Conservation (phyloP, 2,329 filamentous ascomycete genomes). For the Neobulgaria alba region DNA sequence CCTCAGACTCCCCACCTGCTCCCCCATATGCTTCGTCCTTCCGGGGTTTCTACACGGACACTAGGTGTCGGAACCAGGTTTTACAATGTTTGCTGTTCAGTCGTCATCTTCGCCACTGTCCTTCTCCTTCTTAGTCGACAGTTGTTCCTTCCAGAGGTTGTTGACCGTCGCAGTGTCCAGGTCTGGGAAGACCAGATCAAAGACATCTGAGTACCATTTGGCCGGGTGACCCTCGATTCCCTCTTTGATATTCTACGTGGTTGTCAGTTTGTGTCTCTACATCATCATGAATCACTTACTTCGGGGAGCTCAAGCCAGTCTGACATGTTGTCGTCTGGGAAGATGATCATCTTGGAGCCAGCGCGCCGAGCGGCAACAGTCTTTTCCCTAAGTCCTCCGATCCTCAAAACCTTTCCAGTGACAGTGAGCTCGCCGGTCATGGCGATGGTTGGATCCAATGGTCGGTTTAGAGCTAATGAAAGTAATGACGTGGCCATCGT, state of each 20-base stretch:
- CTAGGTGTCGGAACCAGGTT: slow-evolving; percentile 7
- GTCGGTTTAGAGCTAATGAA: slow-evolving; percentile 70
- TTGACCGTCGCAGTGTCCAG: slow-evolving; percentile 68
- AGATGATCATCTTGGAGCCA: slow-evolving; percentile 87
- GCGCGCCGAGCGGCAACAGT: slow-evolving; percentile 89
- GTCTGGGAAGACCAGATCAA: slow-evolving; percentile 79
- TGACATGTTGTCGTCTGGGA: slow-evolving; percentile 89
- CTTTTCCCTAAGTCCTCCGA: slow-evolving; percentile 92
- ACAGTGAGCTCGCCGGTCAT: slow-evolving; percentile 98
- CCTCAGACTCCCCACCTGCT: slow-evolving; percentile 9
- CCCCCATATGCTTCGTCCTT: slow-evolving; percentile 7
- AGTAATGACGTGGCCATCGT: slow-evolving; percentile 96
- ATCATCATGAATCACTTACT: slow-evolving; percentile 47
- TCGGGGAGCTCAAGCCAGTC: slow-evolving; percentile 97
- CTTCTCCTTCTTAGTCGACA: slow-evolving; percentile 29
- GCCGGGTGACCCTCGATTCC: slow-evolving; percentile 88
- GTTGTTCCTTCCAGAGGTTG: slow-evolving; percentile 41
- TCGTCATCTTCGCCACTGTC: slow-evolving; percentile 24
- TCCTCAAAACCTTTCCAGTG: slow-evolving; percentile 91
- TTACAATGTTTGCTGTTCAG: slow-evolving; percentile 11
- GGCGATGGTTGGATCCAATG: slow-evolving; percentile 77
- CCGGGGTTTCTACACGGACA: slow-evolving; percentile 5
- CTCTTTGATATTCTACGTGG: slow-evolving; percentile 84
- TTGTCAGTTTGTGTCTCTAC: slow-evolving; percentile 13
- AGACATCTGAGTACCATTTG: slow-evolving; percentile 90